These are phyloP conservation scores for Fusarium dlaminii DNA, from an alignment of 2,329 filamentous ascomycete genomes.

Conservation along the genomic window DNA sequence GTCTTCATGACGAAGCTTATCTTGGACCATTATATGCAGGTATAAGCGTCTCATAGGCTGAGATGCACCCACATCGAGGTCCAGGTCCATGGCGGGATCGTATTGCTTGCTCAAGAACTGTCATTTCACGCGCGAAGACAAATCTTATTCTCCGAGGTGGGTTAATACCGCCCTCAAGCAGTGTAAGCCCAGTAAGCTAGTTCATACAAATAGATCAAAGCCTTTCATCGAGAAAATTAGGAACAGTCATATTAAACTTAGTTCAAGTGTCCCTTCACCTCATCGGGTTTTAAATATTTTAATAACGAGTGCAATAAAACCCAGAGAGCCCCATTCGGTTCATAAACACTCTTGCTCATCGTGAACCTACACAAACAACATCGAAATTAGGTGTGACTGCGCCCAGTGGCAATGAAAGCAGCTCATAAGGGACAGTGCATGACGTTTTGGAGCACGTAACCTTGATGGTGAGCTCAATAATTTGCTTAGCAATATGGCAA, in stretches of 20 bases:
- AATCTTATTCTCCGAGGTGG: too few relatives aligned
- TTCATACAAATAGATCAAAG: neutral
- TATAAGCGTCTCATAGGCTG: neutral
- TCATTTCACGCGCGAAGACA: too few relatives aligned
- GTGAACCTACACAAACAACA: fast-evolving
- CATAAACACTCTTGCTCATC: neutral
- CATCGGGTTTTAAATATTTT: fast-evolving
- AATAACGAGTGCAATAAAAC: fast-evolving
- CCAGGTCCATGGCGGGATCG: fast-evolving
- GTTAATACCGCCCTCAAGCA: too few relatives aligned
- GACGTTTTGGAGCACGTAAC: too few relatives aligned
- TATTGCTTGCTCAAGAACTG: neutral
- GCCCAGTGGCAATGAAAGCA: neutral
- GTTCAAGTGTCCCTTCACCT: neutral
- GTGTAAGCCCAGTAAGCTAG: too few relatives aligned
- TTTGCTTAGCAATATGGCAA: too few relatives aligned
- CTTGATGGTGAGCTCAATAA: too few relatives aligned
- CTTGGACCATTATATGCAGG: neutral
- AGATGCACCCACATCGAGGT: neutral
- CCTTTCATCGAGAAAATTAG: fast-evolving
- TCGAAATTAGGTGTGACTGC: fast-evolving
- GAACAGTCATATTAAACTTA: fast-evolving
- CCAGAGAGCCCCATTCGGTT: fast-evolving
- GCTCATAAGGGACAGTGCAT: fast-evolving
- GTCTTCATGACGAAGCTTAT: fast-evolving